Evolutionary conservation across 352 stramenopile species (phyloP).

Genomic region (Phytophthora pinifolia): DNA sequence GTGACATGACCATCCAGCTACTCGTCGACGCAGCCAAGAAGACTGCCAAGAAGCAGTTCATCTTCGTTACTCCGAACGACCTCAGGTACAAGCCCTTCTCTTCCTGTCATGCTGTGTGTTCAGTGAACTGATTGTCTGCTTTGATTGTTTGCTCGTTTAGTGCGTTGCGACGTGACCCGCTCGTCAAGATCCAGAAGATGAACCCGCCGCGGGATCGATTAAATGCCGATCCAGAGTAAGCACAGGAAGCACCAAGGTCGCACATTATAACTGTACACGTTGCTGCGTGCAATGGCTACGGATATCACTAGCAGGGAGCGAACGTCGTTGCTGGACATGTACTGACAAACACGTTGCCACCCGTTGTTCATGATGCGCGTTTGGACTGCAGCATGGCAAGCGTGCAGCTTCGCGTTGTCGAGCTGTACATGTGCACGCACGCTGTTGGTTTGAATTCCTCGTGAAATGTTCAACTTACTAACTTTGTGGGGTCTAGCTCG

Average conservation of each 20-base stretch:
- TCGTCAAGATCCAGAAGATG: constrained; percentile 90
- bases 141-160: constrained; percentile 29
- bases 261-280: constrained; percentile 20
- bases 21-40: constrained; percentile 89
- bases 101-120: constrained; percentile 1
- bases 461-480: constrained; percentile 2
- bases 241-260: constrained; percentile 4
- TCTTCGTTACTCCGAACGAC: constrained; percentile 89
- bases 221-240: constrained; percentile 46
- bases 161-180: constrained; percentile 63
- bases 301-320: constrained; percentile 22
- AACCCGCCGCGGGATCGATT: constrained; percentile 78
- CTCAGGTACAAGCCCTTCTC: constrained; percentile 56
- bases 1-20: constrained; percentile 94
- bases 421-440: no score
- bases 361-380: no score
- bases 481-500: neutral
- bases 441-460: no score
- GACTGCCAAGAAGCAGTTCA: constrained; percentile 83
- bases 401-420: no score
- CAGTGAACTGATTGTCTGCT: neutral
- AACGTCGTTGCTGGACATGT: constrained; percentile 11
- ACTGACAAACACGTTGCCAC: constrained; percentile 21
- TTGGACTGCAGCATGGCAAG: no score
- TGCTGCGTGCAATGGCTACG: constrained; percentile 19